Evolutionary conservation across 225 moss, liverwort and hornwort genomes (phyloP), one percentile per base, ranked within the genome.

Genomic region (Climacium dendroides): DNA sequence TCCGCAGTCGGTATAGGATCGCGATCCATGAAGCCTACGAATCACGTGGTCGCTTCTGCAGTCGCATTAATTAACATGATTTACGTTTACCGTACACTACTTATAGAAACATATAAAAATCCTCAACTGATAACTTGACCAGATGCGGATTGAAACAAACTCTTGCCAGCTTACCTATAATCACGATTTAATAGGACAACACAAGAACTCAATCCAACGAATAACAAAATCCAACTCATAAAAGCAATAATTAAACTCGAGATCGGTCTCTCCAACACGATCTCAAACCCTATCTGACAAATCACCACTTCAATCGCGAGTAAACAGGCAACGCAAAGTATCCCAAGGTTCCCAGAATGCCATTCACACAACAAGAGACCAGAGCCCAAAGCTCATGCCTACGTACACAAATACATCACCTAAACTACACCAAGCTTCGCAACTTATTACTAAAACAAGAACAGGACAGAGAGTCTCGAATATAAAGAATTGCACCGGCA

Each of bases 281-380:
- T 84, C 26, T 80, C 59, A 90, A 90, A 90, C 87, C 90, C 90
- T 87, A 87, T 60, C 41, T 50, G 58, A 37, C 37, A 71, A 28
- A 69, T 35, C 59, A 62, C 61, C 53, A 35, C 82, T 35, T 20
- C 52, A 76, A 87, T 73, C 83, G 12, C 45, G 37, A 87, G 26
- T 7, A 54, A 19, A 30, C 37, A 73, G 13, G 19, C 9, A 47
- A 35, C 82, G 22, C 55, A 63, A 11, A 83, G 47, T 24, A 66
- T 52, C 61, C 69, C 10, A 60, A 53, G 50, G 50, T 60, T 84
- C 61, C 19, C 50, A 78, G 48, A 58, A 76, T 37, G 37, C 47
- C 83, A 78, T 6, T 76, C 47, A 57, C 28, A 47, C 22, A 65
- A 59, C 62, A 34, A 82, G 25, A 83, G 26, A 6, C 14, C n/a